Evolutionary conservation across 2,329 filamentous ascomycete genomes (phyloP), one percentile per base, ranked within the genome.

Genomic region (Cercospora beticola): DNA sequence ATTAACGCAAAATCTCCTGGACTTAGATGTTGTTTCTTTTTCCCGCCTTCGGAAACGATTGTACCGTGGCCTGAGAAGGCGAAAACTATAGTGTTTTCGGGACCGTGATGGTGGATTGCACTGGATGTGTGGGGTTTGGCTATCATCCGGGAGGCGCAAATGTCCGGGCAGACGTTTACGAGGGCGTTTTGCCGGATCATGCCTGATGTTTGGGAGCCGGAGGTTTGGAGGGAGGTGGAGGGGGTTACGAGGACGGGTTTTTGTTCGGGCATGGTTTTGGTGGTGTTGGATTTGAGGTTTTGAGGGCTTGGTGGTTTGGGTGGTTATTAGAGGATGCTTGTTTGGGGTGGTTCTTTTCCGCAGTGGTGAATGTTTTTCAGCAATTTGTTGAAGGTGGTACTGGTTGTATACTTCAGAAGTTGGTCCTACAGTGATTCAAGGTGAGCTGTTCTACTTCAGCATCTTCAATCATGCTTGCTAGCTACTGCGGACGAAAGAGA

Each of bases 1-100:
- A 92, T 85, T 65, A 91, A 83, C 3, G 89, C 89, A 78, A 91
- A 92, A 76, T 92, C 90, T 0, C 90, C 90, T 0, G 87, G 83
- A 1, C 78, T 78, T 6, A 93, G 82, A 18, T 86, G 81, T 70
- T 90, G 84, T 36, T 85, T 84, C 69, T 85, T 85, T 58, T 84
- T 84, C 12, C 87, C 85, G 52, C 85, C 83, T 23, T 82, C 81
- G 21, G 87, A 88, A 3, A 91, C 83, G 8, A 92, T 82, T 14
- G 85, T 80, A 5, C 89, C 89, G 63, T 83, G 83, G 12, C 90
- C 90, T 1, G 85, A 85, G 10, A 86, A 85, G 10, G 86, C 87
- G 74, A 76, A 73, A 23, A 68, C 85, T 63, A 92, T 89, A 7
- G 88, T 88, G 72, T 92, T 89, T 83, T 92, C 88, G 75, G 88